These are phyloP conservation scores for Leptoxyphium fumago DNA, from an alignment of 2,329 filamentous ascomycete genomes.

Conservation along the genomic window DNA sequence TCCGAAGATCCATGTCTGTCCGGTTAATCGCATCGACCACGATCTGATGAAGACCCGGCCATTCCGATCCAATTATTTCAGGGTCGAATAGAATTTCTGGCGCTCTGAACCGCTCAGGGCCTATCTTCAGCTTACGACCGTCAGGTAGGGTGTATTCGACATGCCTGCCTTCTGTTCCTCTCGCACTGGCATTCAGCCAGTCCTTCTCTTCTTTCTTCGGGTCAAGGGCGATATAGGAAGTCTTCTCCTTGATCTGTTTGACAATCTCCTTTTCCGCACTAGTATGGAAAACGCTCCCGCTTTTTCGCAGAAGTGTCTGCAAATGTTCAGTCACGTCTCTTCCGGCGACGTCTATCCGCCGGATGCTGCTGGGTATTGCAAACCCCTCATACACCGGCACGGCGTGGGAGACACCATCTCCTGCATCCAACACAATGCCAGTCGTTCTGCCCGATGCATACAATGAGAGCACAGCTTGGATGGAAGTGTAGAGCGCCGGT, in stretches of 20 bases:
- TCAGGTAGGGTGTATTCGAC: slow-evolving; percentile 85
- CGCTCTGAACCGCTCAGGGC: slow-evolving; percentile 84
- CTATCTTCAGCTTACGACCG: slow-evolving; percentile 86
- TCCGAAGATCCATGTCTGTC: slow-evolving; percentile 89
- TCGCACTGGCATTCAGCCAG: slow-evolving; percentile 58
- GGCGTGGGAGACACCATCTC: slow-evolving; percentile 91
- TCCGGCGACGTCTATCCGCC: slow-evolving; percentile 88
- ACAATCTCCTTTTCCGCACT: slow-evolving; percentile 99
- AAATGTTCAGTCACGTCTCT: slow-evolving; percentile 92
- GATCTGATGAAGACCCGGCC: slow-evolving; percentile 93
- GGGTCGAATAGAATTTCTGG: slow-evolving; percentile 97
- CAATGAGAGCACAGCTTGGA: slow-evolving; percentile 88
- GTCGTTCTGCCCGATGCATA: slow-evolving; percentile 95
- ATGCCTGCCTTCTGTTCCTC: slow-evolving; percentile 56
- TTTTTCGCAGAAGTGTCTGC: slow-evolving; percentile 80
- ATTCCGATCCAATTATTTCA: slow-evolving; percentile 91
- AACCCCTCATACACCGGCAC: slow-evolving; percentile 98
- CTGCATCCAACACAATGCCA: slow-evolving; percentile 86
- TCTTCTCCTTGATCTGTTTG: slow-evolving; percentile 87
- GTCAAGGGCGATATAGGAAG: slow-evolving; percentile 80
- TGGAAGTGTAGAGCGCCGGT: slow-evolving; percentile 87
- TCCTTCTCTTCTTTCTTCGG: slow-evolving; percentile 94
- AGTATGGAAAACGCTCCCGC: slow-evolving; percentile 88
- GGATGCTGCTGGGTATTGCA: slow-evolving; percentile 87
- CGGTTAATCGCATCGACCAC: slow-evolving; percentile 91